These are phyloP conservation scores for Pezicula radicicola DNA, from an alignment of 2,329 filamentous ascomycete genomes.

Conservation along the genomic window DNA sequence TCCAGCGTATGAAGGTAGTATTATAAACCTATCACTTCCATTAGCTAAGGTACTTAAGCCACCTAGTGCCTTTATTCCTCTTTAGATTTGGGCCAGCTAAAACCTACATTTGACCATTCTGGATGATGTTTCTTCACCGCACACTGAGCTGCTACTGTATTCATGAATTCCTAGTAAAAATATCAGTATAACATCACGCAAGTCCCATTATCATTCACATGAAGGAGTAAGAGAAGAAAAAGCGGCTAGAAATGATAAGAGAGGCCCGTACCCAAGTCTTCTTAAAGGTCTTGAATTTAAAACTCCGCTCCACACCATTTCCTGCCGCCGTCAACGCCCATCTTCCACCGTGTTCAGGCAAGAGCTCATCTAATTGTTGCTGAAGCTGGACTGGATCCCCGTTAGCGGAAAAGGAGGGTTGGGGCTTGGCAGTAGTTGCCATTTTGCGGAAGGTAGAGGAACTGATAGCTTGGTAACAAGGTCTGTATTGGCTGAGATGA, in stretches of 20 bases:
- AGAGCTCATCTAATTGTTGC: constrained; percentile 11
- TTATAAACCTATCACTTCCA: constrained; percentile 57
- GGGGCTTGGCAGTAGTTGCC: neutral
- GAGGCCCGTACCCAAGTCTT: constrained; percentile 56
- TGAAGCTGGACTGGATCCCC: neutral
- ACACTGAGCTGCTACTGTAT: constrained; percentile 64
- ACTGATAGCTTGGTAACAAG: neutral
- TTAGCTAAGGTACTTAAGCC: neutral
- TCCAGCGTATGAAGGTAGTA: constrained; percentile 69
- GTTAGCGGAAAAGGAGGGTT: constrained; percentile 2
- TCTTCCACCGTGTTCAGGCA: constrained; percentile 23
- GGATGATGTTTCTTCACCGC: constrained; percentile 69
- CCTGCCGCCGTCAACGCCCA: constrained; percentile 52
- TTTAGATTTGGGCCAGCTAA: neutral
- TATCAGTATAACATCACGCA: neutral
- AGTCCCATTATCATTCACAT: neutral
- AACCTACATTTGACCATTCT: constrained; percentile 68
- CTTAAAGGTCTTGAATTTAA: constrained; percentile 63
- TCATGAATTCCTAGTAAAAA: constrained; percentile 66
- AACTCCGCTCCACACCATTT: constrained; percentile 55
- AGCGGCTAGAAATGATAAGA: constrained; percentile 11
- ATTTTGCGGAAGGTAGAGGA: neutral
- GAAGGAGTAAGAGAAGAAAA: neutral
- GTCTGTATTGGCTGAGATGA: too few relatives aligned
- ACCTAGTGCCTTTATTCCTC: neutral